Base-by-base conservation (phyloP, 371 early-diverging fungal genomes). In the Choanephora cucurbitarum region DNA sequence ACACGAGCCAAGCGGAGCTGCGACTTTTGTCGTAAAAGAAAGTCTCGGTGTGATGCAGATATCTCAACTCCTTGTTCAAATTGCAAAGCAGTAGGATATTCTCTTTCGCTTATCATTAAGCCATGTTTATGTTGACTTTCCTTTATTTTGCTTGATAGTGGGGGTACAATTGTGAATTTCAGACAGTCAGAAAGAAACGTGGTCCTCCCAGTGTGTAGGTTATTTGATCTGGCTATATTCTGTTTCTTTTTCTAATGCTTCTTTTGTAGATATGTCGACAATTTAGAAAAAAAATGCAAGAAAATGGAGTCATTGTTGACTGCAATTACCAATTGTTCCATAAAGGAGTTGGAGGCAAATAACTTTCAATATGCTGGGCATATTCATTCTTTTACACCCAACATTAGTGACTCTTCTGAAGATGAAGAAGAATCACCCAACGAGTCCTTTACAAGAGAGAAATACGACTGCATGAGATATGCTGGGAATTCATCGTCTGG, bases 1-100 rank as follows among this genome's bases (percentile, higher is more conserved):
- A 76, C 77, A 28, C 64, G 80, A 31, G 80, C 80, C 1, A 80
- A 80, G 61, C 51, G 80, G 19, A 80, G 80, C 44, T 80, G 80
- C 57, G 80, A 80, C 51, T 76, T 76, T 59, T 80, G 80, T 54
- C 54, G 80, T 33, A 74, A 77, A 53, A 65, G 77, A n/a, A 80
- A 80, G 53, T 68, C 77, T 44, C 64, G 73, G 7, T 80, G 80
- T 52, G 75, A 80, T 60, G 80, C 80, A 42, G 80, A 80, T 55
- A 52, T 59, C n/a, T 62, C 72, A n/a, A 61, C 56, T 18, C 80
- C 80, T 39, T 80, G 80, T 50, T 70, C 77, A 4, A 80, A 80
- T 45, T 80, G 80, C 51, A 57, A 60, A 71, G 75, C 79, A 18
- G 79, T 75, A 75, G 57, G 64, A 31, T 37, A 44, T 21, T 31